phyloP scores from a whole-genome alignment of 495 filamentous ascomycete species.

The Darksidea phi region DNA sequence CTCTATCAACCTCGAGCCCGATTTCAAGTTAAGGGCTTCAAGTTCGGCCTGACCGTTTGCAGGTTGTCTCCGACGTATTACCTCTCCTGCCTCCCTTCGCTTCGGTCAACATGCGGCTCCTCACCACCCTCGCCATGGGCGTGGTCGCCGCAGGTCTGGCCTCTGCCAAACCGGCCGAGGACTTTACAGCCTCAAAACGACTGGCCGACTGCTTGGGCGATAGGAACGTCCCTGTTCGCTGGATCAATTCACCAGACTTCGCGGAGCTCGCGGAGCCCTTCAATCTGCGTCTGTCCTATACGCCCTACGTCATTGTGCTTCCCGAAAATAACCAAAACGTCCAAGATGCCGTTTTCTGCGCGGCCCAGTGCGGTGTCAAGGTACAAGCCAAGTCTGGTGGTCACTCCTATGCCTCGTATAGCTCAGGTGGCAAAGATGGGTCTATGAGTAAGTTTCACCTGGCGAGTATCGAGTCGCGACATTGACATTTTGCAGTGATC shows the following conservation, averaged over 20 bases:
- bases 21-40: no score
- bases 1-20: no score
- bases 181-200: background rate
- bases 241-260: slow-evolving; percentile 7
- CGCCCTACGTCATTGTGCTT: slow-evolving; percentile 61
- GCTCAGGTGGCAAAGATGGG: slow-evolving; percentile 53
- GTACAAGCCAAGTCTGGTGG: slow-evolving; percentile 74
- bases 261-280: slow-evolving; percentile 46
- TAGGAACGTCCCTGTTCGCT: slow-evolving; percentile 19
- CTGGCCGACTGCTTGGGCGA: slow-evolving; percentile 9
- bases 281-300: slow-evolving; percentile 63
- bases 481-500: slow-evolving; percentile 44
- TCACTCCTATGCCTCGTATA: slow-evolving; percentile 67
- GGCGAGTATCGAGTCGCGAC: no score
- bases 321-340: slow-evolving; percentile 62
- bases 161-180: no score
- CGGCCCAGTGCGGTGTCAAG: slow-evolving; percentile 53
- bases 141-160: no score
- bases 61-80: no score
- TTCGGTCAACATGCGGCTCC: no score
- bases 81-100: no score
- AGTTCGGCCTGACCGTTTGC: no score
- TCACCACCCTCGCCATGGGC: no score
- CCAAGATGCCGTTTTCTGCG: slow-evolving; percentile 59
- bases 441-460: slow-evolving; percentile 45